These are phyloP conservation scores for Sporothrix brunneoviolacea DNA, from an alignment of 2,329 filamentous ascomycete genomes.

Conservation along the genomic window DNA sequence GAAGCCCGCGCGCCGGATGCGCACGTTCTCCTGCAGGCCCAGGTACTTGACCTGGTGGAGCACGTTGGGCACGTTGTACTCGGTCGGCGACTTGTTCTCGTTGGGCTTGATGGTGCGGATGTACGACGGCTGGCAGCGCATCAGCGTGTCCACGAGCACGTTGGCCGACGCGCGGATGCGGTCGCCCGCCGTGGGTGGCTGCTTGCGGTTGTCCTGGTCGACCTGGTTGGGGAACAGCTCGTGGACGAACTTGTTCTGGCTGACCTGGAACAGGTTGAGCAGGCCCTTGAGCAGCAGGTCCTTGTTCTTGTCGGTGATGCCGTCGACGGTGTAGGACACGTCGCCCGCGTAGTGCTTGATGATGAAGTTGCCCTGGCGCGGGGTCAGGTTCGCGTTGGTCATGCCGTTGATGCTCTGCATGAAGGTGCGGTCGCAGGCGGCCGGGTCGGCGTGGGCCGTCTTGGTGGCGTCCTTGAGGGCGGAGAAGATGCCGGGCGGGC, in stretches of 20 bases:
- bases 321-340: conserved; percentile 87
- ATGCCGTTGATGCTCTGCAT: conserved; percentile 89
- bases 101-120: conserved; percentile 99
- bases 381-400: conserved; percentile 84
- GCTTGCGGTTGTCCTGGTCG: conserved; percentile 89
- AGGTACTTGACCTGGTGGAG: conserved; percentile 98
- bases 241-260: conserved; percentile 79
- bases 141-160: conserved; percentile 85
- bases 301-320: conserved; percentile 99
- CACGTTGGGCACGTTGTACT: conserved; percentile 89
- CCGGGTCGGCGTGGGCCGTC: conserved; percentile 93
- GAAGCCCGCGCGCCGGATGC: conserved; percentile 92
- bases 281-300: conserved; percentile 93
- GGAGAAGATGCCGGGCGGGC: conserved; percentile 88
- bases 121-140: conserved; percentile 96
- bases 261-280: conserved; percentile 76
- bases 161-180: conserved; percentile 95
- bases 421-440: conserved; percentile 91
- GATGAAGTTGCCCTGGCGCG: conserved; percentile 91
- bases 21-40: conserved; percentile 97
- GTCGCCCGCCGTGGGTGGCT: conserved; percentile 90
- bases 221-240: conserved; percentile 86
- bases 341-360: conserved; percentile 99
- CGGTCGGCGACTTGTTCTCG: conserved; percentile 91
- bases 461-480: conserved; percentile 96